These are phyloP conservation scores for Solanum habrochaites DNA, from an alignment of 257 asterid species.

Conservation along the genomic window DNA sequence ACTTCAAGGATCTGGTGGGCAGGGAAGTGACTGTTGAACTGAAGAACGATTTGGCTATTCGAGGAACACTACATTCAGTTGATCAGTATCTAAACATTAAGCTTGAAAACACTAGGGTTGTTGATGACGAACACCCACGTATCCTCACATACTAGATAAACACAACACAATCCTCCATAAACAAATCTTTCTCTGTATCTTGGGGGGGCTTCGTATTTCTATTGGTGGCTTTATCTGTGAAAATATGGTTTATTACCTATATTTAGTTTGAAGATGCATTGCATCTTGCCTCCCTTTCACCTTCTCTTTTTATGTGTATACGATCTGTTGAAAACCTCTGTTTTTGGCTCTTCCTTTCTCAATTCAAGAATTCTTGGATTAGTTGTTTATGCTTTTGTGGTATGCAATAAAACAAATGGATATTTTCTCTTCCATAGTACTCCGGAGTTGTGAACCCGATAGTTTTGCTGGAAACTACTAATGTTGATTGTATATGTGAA, in stretches of 20 bases:
- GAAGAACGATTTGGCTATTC: slow-evolving; percentile 90
- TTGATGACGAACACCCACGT: slow-evolving; percentile 93
- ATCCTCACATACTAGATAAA: slow-evolving; percentile 97
- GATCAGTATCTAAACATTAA: slow-evolving; percentile 95
- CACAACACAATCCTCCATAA: no score
- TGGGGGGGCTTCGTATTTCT: not conserved
- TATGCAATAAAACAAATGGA: not conserved
- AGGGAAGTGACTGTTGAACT: slow-evolving; percentile 94
- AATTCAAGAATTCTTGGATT: not conserved
- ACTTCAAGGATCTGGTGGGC: slow-evolving; percentile 96
- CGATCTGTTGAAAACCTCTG: not conserved
- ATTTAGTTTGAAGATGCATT: not conserved
- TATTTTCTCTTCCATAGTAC: not conserved
- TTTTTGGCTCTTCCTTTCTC: not conserved
- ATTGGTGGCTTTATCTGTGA: not conserved
- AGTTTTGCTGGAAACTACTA: not conserved
- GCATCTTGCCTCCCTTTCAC: not conserved
- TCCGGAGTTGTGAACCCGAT: not conserved
- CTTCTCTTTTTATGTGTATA: not conserved
- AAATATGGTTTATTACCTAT: not conserved
- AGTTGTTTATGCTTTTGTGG: not conserved
- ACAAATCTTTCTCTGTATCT: not conserved
- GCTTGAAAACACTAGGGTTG: slow-evolving; percentile 89
- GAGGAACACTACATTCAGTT: slow-evolving; percentile 90
- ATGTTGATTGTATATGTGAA: not conserved